Evolutionary conservation across 345 rosid genomes (phyloP).

Genomic region (Arabis alpina): DNA sequence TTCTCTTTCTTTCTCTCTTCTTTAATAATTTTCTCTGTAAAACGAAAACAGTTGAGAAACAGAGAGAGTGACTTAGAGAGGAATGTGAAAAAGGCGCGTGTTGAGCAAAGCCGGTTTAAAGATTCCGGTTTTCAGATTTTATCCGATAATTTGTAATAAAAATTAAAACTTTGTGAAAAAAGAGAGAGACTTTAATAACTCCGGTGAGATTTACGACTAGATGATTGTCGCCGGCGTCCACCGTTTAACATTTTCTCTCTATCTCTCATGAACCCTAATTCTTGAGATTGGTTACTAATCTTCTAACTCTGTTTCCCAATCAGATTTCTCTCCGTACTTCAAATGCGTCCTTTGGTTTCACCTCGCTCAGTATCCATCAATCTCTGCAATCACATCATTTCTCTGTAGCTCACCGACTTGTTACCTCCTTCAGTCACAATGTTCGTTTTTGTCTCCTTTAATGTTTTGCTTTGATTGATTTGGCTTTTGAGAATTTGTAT

Average conservation of each 20-base stretch:
- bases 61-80: background rate
- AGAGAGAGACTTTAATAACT: background rate
- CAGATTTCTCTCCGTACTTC: conserved; percentile 10
- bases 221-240: conserved; percentile 37
- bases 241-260: background rate
- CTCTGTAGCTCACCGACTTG: background rate
- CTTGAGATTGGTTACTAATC: conserved; percentile 7
- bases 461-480: background rate
- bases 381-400: background rate
- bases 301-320: conserved; percentile 6
- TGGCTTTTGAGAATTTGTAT: background rate
- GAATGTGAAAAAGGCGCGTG: conserved; percentile 7
- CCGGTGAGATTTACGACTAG: conserved; percentile 4
- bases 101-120: conserved; percentile 15
- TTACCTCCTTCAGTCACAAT: conserved; percentile 18
- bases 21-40: conserved; percentile 1
- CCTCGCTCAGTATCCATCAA: background rate
- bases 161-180: too few species aligned
- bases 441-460: background rate
- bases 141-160: too few species aligned
- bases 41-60: conserved; percentile 6
- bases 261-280: background rate
- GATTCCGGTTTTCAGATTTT: conserved; percentile 11
- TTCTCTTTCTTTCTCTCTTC: conserved; percentile 1
- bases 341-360: background rate